Evolutionary conservation across 1,284 basidiomycete species (phyloP), one percentile per base, ranked within the genome.

Genomic region (Fomes fomentarius): DNA sequence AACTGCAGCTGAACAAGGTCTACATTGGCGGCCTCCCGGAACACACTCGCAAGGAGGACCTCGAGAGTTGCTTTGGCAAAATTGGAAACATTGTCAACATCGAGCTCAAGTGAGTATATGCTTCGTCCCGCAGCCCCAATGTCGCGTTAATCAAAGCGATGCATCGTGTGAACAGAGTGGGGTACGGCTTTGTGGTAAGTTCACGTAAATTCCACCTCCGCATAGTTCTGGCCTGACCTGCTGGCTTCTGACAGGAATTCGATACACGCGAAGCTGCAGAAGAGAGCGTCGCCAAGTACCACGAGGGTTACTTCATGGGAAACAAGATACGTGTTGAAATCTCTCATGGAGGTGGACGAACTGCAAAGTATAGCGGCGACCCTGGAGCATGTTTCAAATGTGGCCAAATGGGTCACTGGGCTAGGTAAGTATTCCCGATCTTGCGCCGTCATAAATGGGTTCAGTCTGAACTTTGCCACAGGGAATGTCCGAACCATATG

Each of bases 1-100:
- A 52, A 77, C 76, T 79, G 63, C 73, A 93, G 89, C 87, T 89
- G 74, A 92, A 92, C 76, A 93, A 93, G 76, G 87, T 93, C 71
- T 93, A 93, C 69, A 85, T 93, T 68, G 91, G 91, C 66, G 91
- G 91, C 62, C 81, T 93, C 58, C 91, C 91, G 57, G 89, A 91
- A 72, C 81, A 91, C 63, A 93, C 91, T 50, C 86, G 87, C 61
- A 81, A 85, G 72, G 90, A 91, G 74, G 91, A 93, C 68, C 74
- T 93, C 26, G 85, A 84, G 68, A 88, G 81, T 62, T 93, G 91
- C 70, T 93, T 93, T 70, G 88, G 88, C 50, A 90, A 91, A 70
- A 84, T 93, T 47, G 91, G 91, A n/a, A 77, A 70, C 49, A 91
- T 93, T 31, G 70, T 79, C 22, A 83, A 84, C 60, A 86, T 93